phyloP scores from a whole-genome alignment of 345 rosid species.

The Murraya paniculata region DNA sequence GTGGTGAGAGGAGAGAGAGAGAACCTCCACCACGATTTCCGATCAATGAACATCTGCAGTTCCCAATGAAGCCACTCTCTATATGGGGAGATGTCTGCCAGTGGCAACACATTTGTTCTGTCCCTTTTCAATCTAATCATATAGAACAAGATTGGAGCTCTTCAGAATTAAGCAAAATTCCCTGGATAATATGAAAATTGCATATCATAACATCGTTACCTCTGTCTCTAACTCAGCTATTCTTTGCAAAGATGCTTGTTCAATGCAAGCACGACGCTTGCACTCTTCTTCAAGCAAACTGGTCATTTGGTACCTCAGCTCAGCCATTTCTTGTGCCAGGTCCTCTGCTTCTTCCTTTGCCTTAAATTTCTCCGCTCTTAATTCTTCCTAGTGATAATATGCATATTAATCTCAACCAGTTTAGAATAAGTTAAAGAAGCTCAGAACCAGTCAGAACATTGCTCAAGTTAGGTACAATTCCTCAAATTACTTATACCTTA shows the following conservation, averaged over 20 bases:
- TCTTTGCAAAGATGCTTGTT: constrained; percentile 80
- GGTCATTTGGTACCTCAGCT: constrained; percentile 82
- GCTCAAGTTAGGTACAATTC: background rate
- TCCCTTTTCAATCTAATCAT: constrained; percentile 38
- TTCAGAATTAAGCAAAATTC: constrained; percentile 6
- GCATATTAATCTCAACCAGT: constrained; percentile 13
- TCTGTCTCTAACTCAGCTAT: constrained; percentile 80
- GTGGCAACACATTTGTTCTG: constrained; percentile 19
- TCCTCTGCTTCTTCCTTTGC: constrained; percentile 95
- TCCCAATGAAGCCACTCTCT: constrained; percentile 22
- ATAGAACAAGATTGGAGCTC: constrained; percentile 1
- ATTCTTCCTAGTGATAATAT: constrained; percentile 47
- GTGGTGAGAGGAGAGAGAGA: constrained; percentile 6
- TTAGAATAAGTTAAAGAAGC: constrained; percentile 4
- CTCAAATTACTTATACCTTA: constrained; percentile 42
- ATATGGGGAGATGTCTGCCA: constrained; percentile 24
- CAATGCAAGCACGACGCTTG: constrained; percentile 76
- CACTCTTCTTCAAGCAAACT: constrained; percentile 86
- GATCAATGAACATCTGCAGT: constrained; percentile 1
- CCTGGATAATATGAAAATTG: background rate
- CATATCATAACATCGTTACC: constrained; percentile 29
- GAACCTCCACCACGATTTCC: constrained; percentile 13
- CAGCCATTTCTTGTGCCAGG: constrained; percentile 95
- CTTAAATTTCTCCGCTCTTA: constrained; percentile 68
- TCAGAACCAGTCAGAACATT: no score